Evolutionary conservation across 305 asterid genomes (phyloP).

Genomic region (Fraxinus velutina): DNA sequence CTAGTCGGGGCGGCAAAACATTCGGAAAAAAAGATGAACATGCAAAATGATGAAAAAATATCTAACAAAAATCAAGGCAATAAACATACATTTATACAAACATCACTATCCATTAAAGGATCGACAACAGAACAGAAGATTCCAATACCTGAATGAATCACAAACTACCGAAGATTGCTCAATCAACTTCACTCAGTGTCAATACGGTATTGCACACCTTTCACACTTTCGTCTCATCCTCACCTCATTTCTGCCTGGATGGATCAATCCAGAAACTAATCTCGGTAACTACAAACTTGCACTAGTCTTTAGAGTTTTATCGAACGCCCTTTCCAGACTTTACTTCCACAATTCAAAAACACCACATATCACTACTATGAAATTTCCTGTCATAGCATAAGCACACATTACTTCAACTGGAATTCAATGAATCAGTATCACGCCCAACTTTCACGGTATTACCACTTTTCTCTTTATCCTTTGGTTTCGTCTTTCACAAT

Average conservation of each 20-base stretch:
- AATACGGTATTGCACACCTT: background rate
- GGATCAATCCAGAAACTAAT: background rate
- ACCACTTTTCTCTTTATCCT: background rate
- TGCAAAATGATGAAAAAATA: no score
- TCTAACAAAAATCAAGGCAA: background rate
- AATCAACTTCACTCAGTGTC: constrained; percentile 6
- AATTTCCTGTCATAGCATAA: background rate
- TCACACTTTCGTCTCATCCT: no score
- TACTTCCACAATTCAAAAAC: background rate
- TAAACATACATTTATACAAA: background rate
- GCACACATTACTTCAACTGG: background rate
- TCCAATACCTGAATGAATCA: background rate
- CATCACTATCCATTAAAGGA: background rate
- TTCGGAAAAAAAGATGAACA: no score
- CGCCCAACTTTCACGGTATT: background rate
- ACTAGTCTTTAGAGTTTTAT: background rate
- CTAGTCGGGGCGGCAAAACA: no score
- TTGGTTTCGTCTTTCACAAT: background rate
- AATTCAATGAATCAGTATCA: background rate
- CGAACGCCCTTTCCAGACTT: background rate
- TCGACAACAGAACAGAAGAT: background rate
- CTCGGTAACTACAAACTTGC: background rate
- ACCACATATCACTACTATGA: background rate
- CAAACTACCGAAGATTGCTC: background rate
- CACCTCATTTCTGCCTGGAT: background rate